phyloP scores from a whole-genome alignment of 345 rosid species.

The Carallia brachiata region DNA sequence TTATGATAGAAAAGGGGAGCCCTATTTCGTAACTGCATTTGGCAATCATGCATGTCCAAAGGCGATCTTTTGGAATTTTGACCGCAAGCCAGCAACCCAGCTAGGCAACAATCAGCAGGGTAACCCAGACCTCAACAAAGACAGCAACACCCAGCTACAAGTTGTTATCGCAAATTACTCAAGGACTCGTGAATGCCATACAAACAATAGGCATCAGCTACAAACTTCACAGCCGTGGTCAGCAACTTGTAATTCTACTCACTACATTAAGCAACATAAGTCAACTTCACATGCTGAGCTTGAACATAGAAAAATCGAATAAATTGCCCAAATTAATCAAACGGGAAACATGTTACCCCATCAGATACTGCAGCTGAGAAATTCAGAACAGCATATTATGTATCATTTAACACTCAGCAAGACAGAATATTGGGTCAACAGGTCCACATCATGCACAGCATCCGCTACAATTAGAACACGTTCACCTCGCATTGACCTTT shows the following conservation, averaged over 20 bases:
- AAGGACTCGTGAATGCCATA: slow-evolving; percentile 29
- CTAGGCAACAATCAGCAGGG: slow-evolving; percentile 18
- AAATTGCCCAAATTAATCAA: slow-evolving; percentile 29
- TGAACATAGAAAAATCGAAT: slow-evolving; percentile 13
- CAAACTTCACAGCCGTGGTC: slow-evolving; percentile 48
- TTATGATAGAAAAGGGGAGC: neutral
- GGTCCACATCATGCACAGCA: slow-evolving; percentile 35
- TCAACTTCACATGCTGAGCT: slow-evolving; percentile 14
- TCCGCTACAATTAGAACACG: slow-evolving; percentile 26
- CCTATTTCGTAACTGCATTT: neutral
- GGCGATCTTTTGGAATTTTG: slow-evolving; percentile 9
- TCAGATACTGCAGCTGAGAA: slow-evolving; percentile 18
- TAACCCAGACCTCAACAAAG: slow-evolving; percentile 23
- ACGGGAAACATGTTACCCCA: slow-evolving; percentile 28
- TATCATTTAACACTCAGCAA: slow-evolving; percentile 18
- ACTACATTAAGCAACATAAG: slow-evolving; percentile 42
- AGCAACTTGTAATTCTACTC: slow-evolving; percentile 37
- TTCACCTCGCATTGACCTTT: slow-evolving; percentile 29
- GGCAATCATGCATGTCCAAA: slow-evolving; percentile 14
- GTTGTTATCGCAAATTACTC: slow-evolving; percentile 26
- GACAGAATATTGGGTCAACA: slow-evolving; percentile 18
- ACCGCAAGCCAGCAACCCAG: slow-evolving; percentile 27
- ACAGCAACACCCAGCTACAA: slow-evolving; percentile 38
- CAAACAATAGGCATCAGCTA: slow-evolving; percentile 36
- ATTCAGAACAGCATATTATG: slow-evolving; percentile 32